Conservation (phyloP, 495 filamentous ascomycete species). For the Talaromyces adpressus region DNA sequence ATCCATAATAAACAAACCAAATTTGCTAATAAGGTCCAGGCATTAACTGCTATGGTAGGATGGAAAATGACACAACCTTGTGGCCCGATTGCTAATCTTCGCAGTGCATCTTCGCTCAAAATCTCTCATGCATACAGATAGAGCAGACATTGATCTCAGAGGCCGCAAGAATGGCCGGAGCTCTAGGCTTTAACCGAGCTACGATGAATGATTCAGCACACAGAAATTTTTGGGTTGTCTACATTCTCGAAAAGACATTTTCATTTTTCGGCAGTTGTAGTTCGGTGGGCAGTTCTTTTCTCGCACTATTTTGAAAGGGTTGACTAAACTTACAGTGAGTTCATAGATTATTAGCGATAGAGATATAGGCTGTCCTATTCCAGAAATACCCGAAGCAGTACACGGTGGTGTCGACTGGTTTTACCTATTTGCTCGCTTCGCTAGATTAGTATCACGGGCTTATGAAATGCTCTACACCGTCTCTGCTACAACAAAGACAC, state of each 20-base stretch:
- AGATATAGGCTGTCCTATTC: conserved; percentile 26
- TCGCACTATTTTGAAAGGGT: neutral
- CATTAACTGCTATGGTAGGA: conserved; percentile 12
- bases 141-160: conserved; percentile 24
- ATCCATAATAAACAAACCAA: neutral
- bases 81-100: neutral
- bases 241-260: conserved; percentile 23
- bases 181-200: conserved; percentile 18
- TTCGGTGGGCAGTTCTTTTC: conserved; percentile 19
- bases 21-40: neutral
- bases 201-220: conserved; percentile 8
- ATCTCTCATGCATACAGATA: conserved; percentile 25
- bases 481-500: conserved; percentile 18
- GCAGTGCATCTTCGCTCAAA: conserved; percentile 22
- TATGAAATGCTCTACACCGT: conserved; percentile 27
- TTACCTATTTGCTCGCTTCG: conserved; percentile 17
- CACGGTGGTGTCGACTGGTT: conserved; percentile 27
- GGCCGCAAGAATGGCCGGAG: conserved; percentile 22
- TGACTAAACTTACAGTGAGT: neutral
- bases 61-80: neutral
- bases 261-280: conserved; percentile 19
- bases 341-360: conserved; percentile 13
- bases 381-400: conserved; percentile 20
- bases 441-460: conserved; percentile 20
- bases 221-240: conserved; percentile 30